These are phyloP conservation scores for Camellia granthamiana DNA, from an alignment of 148 eudicot genomes.

Conservation along the genomic window DNA sequence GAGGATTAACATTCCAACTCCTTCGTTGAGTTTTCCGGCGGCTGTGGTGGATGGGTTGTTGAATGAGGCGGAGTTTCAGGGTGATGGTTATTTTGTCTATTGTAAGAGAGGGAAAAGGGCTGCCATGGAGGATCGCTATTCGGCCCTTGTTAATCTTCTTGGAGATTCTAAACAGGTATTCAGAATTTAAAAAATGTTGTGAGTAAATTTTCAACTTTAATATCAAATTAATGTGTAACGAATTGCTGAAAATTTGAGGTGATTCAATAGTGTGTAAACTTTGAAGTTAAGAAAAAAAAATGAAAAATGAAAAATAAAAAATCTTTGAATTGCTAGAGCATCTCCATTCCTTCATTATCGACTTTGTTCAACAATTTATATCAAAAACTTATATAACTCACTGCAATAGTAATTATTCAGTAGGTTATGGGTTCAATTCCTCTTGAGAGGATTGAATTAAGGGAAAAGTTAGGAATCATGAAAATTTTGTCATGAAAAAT, in stretches of 20 bases:
- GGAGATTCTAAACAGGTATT: slow-evolving; percentile 53
- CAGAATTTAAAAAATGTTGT: not conserved
- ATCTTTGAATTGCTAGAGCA: not conserved
- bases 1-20: slow-evolving; percentile 44
- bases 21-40: slow-evolving; percentile 15
- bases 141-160: slow-evolving; percentile 27
- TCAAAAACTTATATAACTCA: no score
- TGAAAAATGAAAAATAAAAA: not conserved
- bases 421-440: no score
- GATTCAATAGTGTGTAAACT: not conserved
- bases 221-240: not conserved
- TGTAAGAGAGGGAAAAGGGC: slow-evolving; percentile 57
- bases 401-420: no score
- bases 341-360: no score
- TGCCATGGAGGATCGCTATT: slow-evolving; percentile 55
- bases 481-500: no score
- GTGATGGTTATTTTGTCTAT: slow-evolving; percentile 54
- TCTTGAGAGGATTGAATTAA: no score
- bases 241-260: not conserved
- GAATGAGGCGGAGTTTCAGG: slow-evolving; percentile 49
- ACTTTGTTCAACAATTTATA: no score
- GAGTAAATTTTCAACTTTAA: not conserved
- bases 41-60: slow-evolving; percentile 19
- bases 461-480: no score
- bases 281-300: not conserved